A percentile compares a stretch with the other conserved stretches of the same genome.
Conservation (phyloP, 148 eudicot genomes). For the Amaranthus palmeri region DNA sequence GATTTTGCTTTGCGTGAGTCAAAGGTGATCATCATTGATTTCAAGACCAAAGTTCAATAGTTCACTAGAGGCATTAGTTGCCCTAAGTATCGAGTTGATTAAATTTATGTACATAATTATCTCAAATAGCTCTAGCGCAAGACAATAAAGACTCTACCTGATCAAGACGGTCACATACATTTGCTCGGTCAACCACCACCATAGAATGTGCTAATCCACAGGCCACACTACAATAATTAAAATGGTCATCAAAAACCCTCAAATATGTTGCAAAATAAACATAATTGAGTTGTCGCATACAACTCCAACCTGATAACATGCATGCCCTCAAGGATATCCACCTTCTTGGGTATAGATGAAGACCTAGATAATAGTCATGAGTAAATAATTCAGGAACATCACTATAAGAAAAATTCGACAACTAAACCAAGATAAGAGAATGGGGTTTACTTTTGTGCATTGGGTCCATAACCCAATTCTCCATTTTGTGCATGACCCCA, state of each 20-base stretch:
- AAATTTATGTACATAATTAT: not conserved
- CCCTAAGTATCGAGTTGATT: too few species aligned
- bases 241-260: slow-evolving; percentile 17
- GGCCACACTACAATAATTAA: slow-evolving; percentile 53
- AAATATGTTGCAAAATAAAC: not conserved
- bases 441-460: slow-evolving; percentile 44
- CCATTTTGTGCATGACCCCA: slow-evolving; percentile 95
- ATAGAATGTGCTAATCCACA: slow-evolving; percentile 87
- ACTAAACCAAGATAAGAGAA: not conserved
- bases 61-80: too few species aligned
- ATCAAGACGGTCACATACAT: slow-evolving; percentile 66
- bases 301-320: slow-evolving; percentile 58
- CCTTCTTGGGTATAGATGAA: slow-evolving; percentile 63
- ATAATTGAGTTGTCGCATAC: not conserved
- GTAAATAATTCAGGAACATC: not conserved
- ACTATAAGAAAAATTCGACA: not conserved
- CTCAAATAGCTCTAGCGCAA: not conserved
- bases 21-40: too few species aligned
- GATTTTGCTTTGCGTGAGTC: too few species aligned
- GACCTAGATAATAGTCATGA: slow-evolving; percentile 34
- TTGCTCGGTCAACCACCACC: slow-evolving; percentile 79
- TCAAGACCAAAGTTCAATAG: too few species aligned
- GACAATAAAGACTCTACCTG: slow-evolving; percentile 39
- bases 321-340: slow-evolving; percentile 69
- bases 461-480: slow-evolving; percentile 88